Base-by-base conservation (phyloP, 176 grass and related monocot species). In the Tuctoria greenei region DNA sequence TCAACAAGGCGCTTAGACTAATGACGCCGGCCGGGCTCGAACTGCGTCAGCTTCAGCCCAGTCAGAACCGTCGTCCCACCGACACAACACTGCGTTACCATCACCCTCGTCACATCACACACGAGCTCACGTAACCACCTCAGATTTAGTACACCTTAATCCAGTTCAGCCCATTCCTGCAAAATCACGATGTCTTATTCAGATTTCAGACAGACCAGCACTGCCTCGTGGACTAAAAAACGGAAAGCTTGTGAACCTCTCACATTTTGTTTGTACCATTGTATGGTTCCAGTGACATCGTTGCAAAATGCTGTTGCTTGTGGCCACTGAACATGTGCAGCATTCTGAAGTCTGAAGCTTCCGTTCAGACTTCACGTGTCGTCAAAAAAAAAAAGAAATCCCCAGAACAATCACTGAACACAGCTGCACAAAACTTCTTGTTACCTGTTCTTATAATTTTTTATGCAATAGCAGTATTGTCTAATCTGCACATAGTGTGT, bases 41-140 rank as follows among this genome's bases (percentile, higher is more conserved):
- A 38, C 47, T 15, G 58, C 50, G 23, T 10, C 38, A 4, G 58
- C 50, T 17, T 10, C 38, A 4, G 42, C 1, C 25, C 4, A 17
- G 69, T 58, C 38, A 23, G 12, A 28, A 59, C 39, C 49, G 41
- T 54, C 34, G 60, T 66, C 74, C 20, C 64, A 79, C 86, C 80
- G 86, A 88, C 86, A 74, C 80, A 80, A 88, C 86, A 74, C 79
- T 41, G 24, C 69, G 37, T 40, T 63, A n/a, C 4, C 45, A 31
- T 65, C 74, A 3, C 4, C 31, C 11, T 61, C 15, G 2, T 18
- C 47, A 7, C 31, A 14, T 73, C 59, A 61, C 49, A 60, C 23
- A 2, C 31, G 67, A 44, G 40, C 42, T 78, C 79, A 72, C 34
- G 80, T 55, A 83, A 62, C 69, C 73, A 52, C 73, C 60, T 8